Conservation (phyloP, 2,329 filamentous ascomycete genomes). For the Xylariaceae sp. region DNA sequence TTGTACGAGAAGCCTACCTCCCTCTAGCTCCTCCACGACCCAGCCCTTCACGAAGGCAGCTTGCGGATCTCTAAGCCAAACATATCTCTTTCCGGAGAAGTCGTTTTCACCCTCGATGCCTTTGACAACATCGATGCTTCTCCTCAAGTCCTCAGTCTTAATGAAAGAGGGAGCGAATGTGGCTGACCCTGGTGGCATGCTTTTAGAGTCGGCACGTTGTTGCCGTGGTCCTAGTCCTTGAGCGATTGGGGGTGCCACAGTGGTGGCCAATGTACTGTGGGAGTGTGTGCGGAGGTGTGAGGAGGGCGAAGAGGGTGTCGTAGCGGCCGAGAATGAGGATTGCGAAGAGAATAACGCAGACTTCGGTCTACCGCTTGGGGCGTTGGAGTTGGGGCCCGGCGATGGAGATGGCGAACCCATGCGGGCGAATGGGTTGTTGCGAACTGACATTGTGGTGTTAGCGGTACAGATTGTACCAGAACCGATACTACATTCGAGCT, state of each 20-base stretch:
- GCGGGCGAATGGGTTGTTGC: slow-evolving; percentile 74
- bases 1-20: slow-evolving; percentile 71
- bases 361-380: slow-evolving; percentile 48
- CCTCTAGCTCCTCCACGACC: slow-evolving; percentile 74
- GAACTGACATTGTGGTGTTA: slow-evolving; percentile 60
- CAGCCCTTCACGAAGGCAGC: slow-evolving; percentile 88
- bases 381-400: slow-evolving; percentile 37
- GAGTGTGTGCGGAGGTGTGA: slow-evolving; percentile 65
- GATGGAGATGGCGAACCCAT: slow-evolving; percentile 65
- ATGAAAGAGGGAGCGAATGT: slow-evolving; percentile 98
- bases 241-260: slow-evolving; percentile 35
- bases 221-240: slow-evolving; percentile 35
- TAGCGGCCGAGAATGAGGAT: slow-evolving; percentile 36
- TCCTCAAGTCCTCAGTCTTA: slow-evolving; percentile 71
- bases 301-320: slow-evolving; percentile 26
- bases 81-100: slow-evolving; percentile 97
- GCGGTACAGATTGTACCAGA: slow-evolving; percentile 37
- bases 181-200: slow-evolving; percentile 57
- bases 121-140: slow-evolving; percentile 49
- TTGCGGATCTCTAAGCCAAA: slow-evolving; percentile 88
- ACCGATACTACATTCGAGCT: slow-evolving; percentile 39
- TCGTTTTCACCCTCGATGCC: slow-evolving; percentile 96
- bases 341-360: slow-evolving; percentile 68
- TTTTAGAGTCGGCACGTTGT: slow-evolving; percentile 56
- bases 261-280: slow-evolving; percentile 45